These are phyloP conservation scores for Seiridium cupressi DNA, from an alignment of 2,329 filamentous ascomycete genomes.

Conservation along the genomic window DNA sequence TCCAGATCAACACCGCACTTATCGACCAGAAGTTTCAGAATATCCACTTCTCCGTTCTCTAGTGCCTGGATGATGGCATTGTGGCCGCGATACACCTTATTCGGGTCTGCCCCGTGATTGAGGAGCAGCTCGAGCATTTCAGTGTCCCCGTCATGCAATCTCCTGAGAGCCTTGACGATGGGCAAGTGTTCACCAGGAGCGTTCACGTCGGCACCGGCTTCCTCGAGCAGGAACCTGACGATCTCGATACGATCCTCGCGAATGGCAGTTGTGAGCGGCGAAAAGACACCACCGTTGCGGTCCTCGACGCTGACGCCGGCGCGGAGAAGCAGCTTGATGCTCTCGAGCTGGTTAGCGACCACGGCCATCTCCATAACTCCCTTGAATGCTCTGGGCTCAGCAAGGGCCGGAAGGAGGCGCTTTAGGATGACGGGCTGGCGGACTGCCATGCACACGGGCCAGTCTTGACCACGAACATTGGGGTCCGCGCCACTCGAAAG, in stretches of 20 bases:
- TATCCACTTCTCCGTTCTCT: constrained; percentile 57
- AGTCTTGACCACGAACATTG: constrained; percentile 63
- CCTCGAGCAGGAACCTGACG: constrained; percentile 53
- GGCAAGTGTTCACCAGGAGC: constrained; percentile 69
- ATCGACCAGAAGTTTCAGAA: constrained; percentile 51
- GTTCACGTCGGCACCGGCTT: constrained; percentile 61
- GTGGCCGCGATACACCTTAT: constrained; percentile 66
- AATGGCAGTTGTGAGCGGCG: constrained; percentile 64
- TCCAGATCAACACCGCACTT: constrained; percentile 50
- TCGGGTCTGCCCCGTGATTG: constrained; percentile 63
- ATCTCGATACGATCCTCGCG: constrained; percentile 62
- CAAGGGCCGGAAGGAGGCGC: constrained; percentile 54
- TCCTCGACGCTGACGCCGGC: constrained; percentile 69
- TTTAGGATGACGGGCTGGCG: constrained; percentile 58
- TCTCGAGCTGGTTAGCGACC: constrained; percentile 64
- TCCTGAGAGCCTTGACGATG: constrained; percentile 66
- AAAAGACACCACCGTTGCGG: constrained; percentile 72
- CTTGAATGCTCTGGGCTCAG: constrained; percentile 60
- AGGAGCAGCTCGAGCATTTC: constrained; percentile 63
- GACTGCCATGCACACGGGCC: constrained; percentile 70
- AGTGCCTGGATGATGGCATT: constrained; percentile 65
- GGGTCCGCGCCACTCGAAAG: constrained; percentile 38
- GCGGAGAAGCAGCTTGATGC: constrained; percentile 61
- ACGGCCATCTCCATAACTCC: constrained; percentile 69
- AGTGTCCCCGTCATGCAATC: constrained; percentile 53